Percentiles rank a stretch among this genome's conserved stretches.
Conservation (phyloP, 208 protist genomes). For the Trypanosoma cruzi region DNA sequence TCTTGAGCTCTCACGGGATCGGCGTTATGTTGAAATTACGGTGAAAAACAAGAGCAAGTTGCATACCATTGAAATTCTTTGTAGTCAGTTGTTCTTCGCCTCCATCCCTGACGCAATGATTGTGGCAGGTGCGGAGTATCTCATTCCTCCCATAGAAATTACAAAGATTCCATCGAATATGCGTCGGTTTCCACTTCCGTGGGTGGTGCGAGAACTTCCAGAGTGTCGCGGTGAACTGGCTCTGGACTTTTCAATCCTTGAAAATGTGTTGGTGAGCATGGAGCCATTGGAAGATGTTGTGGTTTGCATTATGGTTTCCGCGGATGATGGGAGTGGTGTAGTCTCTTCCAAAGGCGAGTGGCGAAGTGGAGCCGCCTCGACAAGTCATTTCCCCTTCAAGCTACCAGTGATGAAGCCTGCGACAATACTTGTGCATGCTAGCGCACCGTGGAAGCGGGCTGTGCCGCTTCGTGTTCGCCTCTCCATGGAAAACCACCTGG, state of each 20-base stretch:
- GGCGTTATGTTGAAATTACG: constrained; percentile 71
- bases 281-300: constrained; percentile 84
- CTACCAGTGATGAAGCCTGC: constrained; percentile 66
- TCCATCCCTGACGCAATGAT: constrained; percentile 65
- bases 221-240: constrained; percentile 58
- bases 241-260: constrained; percentile 63
- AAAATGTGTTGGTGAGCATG: constrained; percentile 44
- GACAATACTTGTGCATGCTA: constrained; percentile 45
- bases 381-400: constrained; percentile 10
- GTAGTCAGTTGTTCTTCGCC: constrained; percentile 64
- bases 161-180: constrained; percentile 43
- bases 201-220: constrained; percentile 70
- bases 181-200: constrained; percentile 48
- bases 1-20: constrained; percentile 62
- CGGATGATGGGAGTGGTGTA: neutral
- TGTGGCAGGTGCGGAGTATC: constrained; percentile 73
- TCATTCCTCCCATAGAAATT: constrained; percentile 83
- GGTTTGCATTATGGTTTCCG: constrained; percentile 31
- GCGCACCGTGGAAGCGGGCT: constrained; percentile 59
- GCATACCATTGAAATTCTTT: constrained; percentile 80
- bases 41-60: constrained; percentile 68
- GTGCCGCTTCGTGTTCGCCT: constrained; percentile 64
- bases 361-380: neutral
- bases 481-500: constrained; percentile 59
- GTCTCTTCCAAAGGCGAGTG: neutral